These are phyloP conservation scores for Zygosaccharomyces bisporus DNA, from an alignment of 805 yeast species.

Conservation along the genomic window DNA sequence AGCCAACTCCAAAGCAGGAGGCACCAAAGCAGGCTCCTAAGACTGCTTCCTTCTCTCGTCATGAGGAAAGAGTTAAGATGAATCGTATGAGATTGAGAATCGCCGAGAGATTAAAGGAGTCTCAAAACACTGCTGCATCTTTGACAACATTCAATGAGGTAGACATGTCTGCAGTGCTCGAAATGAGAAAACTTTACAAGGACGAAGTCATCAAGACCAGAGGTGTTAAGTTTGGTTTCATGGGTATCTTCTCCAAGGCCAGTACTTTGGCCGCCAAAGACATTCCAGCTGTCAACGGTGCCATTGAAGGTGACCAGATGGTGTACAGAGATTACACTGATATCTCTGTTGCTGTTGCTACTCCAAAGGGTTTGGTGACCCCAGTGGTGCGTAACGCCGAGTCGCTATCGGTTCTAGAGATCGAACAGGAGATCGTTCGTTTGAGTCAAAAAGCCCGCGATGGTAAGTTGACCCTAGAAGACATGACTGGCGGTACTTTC, in stretches of 20 bases:
- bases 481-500: conserved; percentile 99
- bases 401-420: conserved; percentile 78
- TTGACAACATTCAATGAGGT: conserved; percentile 97
- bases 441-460: conserved; percentile 94
- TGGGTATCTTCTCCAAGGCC: conserved; percentile 98
- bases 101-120: conserved; percentile 98
- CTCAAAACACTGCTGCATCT: conserved; percentile 98
- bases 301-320: conserved; percentile 90
- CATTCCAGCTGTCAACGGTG: conserved; percentile 91
- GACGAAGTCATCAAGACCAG: conserved; percentile 93
- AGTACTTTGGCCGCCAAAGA: conserved; percentile 89
- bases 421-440: conserved; percentile 78
- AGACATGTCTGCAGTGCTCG: conserved; percentile 88
- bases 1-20: conserved; percentile 26
- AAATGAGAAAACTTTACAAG: conserved; percentile 93
- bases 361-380: conserved; percentile 98
- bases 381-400: conserved; percentile 98
- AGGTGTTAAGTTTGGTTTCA: conserved; percentile 94
- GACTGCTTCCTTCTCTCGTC: conserved; percentile 62
- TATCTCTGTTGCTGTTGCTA: conserved; percentile 94
- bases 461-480: conserved; percentile 92
- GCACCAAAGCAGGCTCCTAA: conserved; percentile 35
- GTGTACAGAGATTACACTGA: conserved; percentile 96
- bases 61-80: conserved; percentile 92
- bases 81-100: conserved; percentile 99